Conservation (phyloP, 1,139 yeast genomes). For the Suhomyces panamericanus region DNA sequence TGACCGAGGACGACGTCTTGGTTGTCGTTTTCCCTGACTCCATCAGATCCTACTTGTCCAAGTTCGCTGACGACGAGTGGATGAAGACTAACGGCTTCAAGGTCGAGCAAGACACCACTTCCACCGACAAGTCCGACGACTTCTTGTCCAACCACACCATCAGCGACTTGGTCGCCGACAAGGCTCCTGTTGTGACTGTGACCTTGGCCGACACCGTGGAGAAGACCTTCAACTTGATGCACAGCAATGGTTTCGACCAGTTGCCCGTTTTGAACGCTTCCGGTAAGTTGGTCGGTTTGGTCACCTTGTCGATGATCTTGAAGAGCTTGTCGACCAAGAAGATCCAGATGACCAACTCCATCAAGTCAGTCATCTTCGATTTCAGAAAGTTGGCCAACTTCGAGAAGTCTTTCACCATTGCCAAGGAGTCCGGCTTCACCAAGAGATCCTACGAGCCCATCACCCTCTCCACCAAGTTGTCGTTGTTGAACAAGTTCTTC, state of each 20-base stretch:
- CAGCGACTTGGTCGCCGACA: slow-evolving; percentile 59
- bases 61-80: slow-evolving; percentile 93
- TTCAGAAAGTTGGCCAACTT: slow-evolving; percentile 72
- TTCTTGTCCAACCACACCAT: slow-evolving; percentile 53
- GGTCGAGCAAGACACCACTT: slow-evolving; percentile 48
- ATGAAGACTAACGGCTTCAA: slow-evolving; percentile 75
- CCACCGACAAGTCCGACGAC: slow-evolving; percentile 51
- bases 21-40: slow-evolving; percentile 89
- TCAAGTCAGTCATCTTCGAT: slow-evolving; percentile 66
- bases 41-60: slow-evolving; percentile 81
- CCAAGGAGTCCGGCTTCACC: slow-evolving; percentile 59
- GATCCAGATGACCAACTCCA: slow-evolving; percentile 59
- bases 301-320: slow-evolving; percentile 73
- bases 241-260: slow-evolving; percentile 81
- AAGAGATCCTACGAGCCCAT: slow-evolving; percentile 69
- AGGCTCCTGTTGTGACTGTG: slow-evolving; percentile 82
- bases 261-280: slow-evolving; percentile 66
- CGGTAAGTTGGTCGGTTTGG: slow-evolving; percentile 72
- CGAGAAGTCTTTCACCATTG: slow-evolving; percentile 64
- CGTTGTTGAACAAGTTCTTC: slow-evolving; percentile 73
- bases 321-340: slow-evolving; percentile 66
- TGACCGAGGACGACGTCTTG: slow-evolving; percentile 71
- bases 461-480: slow-evolving; percentile 66
- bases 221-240: slow-evolving; percentile 69
- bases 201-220: slow-evolving; percentile 60